These are phyloP conservation scores for Fraxinus floribunda DNA, from an alignment of 305 asterid species.

Conservation along the genomic window DNA sequence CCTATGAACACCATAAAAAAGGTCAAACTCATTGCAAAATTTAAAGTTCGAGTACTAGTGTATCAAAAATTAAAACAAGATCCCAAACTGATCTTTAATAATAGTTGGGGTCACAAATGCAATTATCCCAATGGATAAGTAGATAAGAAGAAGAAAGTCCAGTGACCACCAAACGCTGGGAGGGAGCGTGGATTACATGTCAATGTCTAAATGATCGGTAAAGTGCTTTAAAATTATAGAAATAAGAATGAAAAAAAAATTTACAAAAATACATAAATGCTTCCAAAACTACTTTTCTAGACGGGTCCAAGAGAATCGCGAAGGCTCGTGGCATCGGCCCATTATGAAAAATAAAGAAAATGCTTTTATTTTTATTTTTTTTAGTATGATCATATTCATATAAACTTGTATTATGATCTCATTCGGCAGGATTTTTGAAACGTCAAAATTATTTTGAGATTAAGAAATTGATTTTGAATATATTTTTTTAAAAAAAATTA, in stretches of 20 bases:
- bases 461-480: no score
- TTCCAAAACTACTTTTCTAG: not conserved
- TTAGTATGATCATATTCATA: not conserved
- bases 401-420: not conserved
- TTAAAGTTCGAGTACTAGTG: not conserved
- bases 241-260: not conserved
- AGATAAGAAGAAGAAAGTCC: slow-evolving; percentile 1
- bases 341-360: not conserved
- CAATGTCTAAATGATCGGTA: not conserved
- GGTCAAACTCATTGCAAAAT: not conserved
- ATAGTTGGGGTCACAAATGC: not conserved
- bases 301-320: not conserved
- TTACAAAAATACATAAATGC: not conserved
- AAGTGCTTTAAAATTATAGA: not conserved
- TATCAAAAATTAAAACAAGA: not conserved
- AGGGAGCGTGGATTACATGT: not conserved
- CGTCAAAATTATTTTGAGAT: not conserved
- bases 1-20: not conserved
- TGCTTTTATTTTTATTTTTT: no score
- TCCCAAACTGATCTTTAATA: not conserved
- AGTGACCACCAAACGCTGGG: not conserved
- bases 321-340: not conserved
- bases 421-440: not conserved
- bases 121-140: not conserved
- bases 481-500: no score